A percentile compares a stretch with the other conserved stretches of the same genome.
Conservation (phyloP, 768 basidiomycete species). For the Amanita phalloides region DNA sequence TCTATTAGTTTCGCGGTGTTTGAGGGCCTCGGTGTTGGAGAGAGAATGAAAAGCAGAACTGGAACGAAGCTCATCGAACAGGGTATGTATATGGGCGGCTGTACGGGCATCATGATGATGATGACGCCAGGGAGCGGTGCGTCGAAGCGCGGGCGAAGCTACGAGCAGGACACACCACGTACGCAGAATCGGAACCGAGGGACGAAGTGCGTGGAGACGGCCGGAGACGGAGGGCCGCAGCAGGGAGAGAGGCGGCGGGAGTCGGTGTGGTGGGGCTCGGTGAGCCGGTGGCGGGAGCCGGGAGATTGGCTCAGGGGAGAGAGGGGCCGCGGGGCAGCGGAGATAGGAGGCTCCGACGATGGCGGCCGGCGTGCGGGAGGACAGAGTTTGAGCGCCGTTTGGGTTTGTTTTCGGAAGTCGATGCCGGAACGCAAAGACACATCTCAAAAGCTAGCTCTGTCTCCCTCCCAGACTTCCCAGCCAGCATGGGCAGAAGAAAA, state of each 20-base stretch:
- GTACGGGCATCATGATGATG: too few relatives aligned
- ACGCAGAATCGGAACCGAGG: too few relatives aligned
- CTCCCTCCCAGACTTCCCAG: not conserved
- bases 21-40: not conserved
- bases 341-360: not conserved
- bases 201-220: too few relatives aligned
- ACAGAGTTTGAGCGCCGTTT: slow-evolving; percentile 6
- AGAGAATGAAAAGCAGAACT: too few relatives aligned
- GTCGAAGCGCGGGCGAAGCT: too few relatives aligned
- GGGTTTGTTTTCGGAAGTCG: slow-evolving; percentile 5
- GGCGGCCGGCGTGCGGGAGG: not conserved
- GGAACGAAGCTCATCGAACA: too few relatives aligned
- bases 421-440: not conserved
- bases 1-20: not conserved
- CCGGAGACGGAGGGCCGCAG: not conserved
- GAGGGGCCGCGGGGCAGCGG: not conserved
- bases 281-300: not conserved
- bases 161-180: too few relatives aligned
- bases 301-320: not conserved
- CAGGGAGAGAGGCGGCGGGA: not conserved
- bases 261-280: not conserved
- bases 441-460: slow-evolving; percentile 3
- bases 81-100: too few relatives aligned
- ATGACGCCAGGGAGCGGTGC: too few relatives aligned
- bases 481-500: slow-evolving; percentile 63